Base-by-base conservation (phyloP, 2,329 filamentous ascomycete species). In the Teratosphaeria viscida region DNA sequence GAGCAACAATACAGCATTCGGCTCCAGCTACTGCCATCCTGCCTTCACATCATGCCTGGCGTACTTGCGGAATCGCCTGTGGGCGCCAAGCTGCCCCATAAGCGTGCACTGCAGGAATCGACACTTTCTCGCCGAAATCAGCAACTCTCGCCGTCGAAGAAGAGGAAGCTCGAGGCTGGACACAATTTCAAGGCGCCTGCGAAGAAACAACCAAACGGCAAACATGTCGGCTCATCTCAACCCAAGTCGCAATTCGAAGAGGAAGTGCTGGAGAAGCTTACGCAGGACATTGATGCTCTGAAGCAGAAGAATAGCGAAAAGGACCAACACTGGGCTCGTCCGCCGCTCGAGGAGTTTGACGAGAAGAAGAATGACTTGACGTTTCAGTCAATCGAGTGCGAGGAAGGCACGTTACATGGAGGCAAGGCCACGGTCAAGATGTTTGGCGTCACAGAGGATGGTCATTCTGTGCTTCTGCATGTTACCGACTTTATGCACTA, bases 401-500 rank as follows among this genome's bases (percentile, higher is more conserved):
- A 97, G 71, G 92, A 99, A 73, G 92, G 94, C 23, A 88, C 85
- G 3, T 74, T 96, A 1, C 78, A 87, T 71, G 89, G 89, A 55
- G 90, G 89, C 23, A 86, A 80, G 70, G 80, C 89, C 0, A 87
- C 90, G 0, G 84, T 99, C 60, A 95, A 94, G 78, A 81, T 99
- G 23, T 99, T 97, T 75, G 94, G 94, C 68, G 91, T 97, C 3
- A 96, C 90, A 37, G 85, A 88, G 80, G 75, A 74, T 52, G 94
- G 94, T 58, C 88, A 99, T 74, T 99, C 94, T 2, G 90, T 96
- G 47, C 83, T 99, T 73, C 80, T 99, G 12, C 94, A 99, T 73
- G 92, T 99, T 63, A 96, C 89, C 16, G 90, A 91, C 70, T 99
- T 99, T 75, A 87, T 90, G 66, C 94, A 99, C 73, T 99, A 99